Percentiles rank a stretch among this genome's conserved stretches.
These are phyloP conservation scores for Tolypocladium nubicola DNA, from an alignment of 2,329 filamentous ascomycete species.

Conservation along the genomic window DNA sequence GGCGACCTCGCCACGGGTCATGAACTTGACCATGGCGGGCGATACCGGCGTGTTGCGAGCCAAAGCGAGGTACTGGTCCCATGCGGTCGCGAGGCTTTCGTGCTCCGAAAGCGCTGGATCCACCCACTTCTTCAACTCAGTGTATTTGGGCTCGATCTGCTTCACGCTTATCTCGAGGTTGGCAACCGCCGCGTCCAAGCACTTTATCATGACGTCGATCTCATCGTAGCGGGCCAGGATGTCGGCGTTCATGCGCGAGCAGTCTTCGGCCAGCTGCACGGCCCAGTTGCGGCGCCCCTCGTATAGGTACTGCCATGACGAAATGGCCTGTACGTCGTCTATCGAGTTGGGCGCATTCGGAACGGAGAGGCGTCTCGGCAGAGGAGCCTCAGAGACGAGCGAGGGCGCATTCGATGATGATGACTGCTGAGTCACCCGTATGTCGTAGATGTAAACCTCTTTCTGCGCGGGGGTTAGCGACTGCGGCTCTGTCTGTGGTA, in stretches of 20 bases:
- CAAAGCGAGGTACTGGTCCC: constrained; percentile 58
- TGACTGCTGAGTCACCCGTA: constrained; percentile 55
- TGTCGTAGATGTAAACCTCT: constrained; percentile 89
- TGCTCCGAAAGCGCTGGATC: constrained; percentile 59
- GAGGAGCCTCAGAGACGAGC: constrained; percentile 36
- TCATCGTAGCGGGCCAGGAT: constrained; percentile 59
- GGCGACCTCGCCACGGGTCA: constrained; percentile 37
- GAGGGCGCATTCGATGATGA: constrained; percentile 32
- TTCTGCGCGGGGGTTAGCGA: constrained; percentile 37
- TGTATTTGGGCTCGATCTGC: constrained; percentile 59
- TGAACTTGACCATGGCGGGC: constrained; percentile 54
- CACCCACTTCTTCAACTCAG: constrained; percentile 62
- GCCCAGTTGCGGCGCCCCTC: constrained; percentile 75
- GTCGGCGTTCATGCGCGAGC: constrained; percentile 50
- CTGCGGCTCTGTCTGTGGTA: not conserved
- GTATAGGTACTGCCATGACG: constrained; percentile 84
- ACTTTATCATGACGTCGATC: constrained; percentile 67
- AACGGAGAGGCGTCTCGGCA: constrained; percentile 43
- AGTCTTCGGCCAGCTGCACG: constrained; percentile 56
- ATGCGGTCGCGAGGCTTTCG: constrained; percentile 48
- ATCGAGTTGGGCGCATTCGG: constrained; percentile 74
- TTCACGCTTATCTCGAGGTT: constrained; percentile 72
- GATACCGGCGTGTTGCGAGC: constrained; percentile 56
- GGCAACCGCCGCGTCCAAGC: constrained; percentile 72
- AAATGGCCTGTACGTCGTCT: constrained; percentile 65